Evolutionary conservation across 257 asterid genomes (phyloP).

Genomic region (Craterostigma plantagineum): DNA sequence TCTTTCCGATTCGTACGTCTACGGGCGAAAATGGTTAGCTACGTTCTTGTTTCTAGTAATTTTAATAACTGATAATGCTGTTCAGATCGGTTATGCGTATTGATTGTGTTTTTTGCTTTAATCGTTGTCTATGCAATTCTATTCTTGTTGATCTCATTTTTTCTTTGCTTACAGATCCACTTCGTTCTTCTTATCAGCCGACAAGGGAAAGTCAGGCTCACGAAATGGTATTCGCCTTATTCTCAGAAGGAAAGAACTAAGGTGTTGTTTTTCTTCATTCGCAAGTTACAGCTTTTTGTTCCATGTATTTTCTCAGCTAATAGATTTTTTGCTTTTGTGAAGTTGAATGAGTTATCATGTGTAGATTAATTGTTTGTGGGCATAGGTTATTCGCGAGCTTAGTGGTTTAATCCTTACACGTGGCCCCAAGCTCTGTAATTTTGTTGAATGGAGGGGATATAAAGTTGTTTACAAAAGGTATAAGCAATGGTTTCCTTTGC

Average conservation of each 20-base stretch:
- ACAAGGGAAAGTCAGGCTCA: slow-evolving; percentile 49
- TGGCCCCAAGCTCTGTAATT: slow-evolving; percentile 93
- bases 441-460: slow-evolving; percentile 97
- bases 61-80: too few relatives aligned
- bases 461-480: slow-evolving; percentile 95
- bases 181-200: slow-evolving; percentile 48
- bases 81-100: too few relatives aligned
- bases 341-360: background rate
- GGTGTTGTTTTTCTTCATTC: slow-evolving; percentile 15
- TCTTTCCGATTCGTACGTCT: too few relatives aligned
- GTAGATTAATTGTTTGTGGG: background rate
- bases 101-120: too few relatives aligned
- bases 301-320: background rate
- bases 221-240: slow-evolving; percentile 53
- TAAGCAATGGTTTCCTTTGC: too few relatives aligned
- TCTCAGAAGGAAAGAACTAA: slow-evolving; percentile 41
- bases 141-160: slow-evolving; percentile 8
- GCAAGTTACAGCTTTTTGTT: too few relatives aligned
- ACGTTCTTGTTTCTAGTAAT: too few relatives aligned
- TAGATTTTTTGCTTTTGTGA: background rate
- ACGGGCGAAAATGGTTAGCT: too few relatives aligned
- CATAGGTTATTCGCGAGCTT: slow-evolving; percentile 79
- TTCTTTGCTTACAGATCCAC: slow-evolving; percentile 22
- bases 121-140: too few relatives aligned
- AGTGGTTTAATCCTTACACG: slow-evolving; percentile 74